Evolutionary conservation across 2,329 filamentous ascomycete genomes (phyloP).

Genomic region (Aspergillus melleus): DNA sequence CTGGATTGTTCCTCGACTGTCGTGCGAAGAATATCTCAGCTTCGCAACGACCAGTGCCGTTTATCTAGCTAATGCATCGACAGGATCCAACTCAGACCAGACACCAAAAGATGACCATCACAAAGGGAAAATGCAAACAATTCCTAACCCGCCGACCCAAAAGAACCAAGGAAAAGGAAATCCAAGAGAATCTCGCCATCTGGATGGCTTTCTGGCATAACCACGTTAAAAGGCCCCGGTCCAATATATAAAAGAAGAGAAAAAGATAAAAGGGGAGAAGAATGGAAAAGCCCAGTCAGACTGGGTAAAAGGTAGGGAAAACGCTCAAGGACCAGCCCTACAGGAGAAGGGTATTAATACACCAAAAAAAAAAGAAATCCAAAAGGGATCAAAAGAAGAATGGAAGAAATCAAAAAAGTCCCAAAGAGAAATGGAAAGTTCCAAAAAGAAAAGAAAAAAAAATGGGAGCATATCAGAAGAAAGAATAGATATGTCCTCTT

Average conservation of each 20-base stretch:
- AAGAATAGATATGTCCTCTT: constrained; percentile 15
- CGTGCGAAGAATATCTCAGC: constrained; percentile 30
- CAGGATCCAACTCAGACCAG: neutral
- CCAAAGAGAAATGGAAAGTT: constrained; percentile 4
- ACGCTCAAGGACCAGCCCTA: constrained; percentile 40
- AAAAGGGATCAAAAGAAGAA: constrained; percentile 8
- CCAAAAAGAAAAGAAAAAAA: constrained; percentile 6
- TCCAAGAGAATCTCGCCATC: constrained; percentile 36
- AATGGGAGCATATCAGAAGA: constrained; percentile 16
- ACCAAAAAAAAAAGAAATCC: constrained; percentile 12
- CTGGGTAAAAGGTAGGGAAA: constrained; percentile 24
- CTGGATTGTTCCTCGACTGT: constrained; percentile 2
- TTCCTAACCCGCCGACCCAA: constrained; percentile 35
- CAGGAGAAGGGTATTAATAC: constrained; percentile 31
- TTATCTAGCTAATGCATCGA: neutral
- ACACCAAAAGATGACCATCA: constrained; percentile 11
- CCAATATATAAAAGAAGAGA: constrained; percentile 23
- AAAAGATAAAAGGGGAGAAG: constrained; percentile 18
- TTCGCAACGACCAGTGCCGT: constrained; percentile 15
- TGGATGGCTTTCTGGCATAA: constrained; percentile 42
- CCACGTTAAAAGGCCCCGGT: constrained; percentile 36
- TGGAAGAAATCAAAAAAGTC: constrained; percentile 7
- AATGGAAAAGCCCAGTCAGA: constrained; percentile 20
- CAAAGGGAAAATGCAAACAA: constrained; percentile 25
- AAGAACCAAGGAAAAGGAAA: constrained; percentile 31